Evolutionary conservation across 805 yeast species (phyloP).

Genomic region (Saccharomycopsis fodiens): DNA sequence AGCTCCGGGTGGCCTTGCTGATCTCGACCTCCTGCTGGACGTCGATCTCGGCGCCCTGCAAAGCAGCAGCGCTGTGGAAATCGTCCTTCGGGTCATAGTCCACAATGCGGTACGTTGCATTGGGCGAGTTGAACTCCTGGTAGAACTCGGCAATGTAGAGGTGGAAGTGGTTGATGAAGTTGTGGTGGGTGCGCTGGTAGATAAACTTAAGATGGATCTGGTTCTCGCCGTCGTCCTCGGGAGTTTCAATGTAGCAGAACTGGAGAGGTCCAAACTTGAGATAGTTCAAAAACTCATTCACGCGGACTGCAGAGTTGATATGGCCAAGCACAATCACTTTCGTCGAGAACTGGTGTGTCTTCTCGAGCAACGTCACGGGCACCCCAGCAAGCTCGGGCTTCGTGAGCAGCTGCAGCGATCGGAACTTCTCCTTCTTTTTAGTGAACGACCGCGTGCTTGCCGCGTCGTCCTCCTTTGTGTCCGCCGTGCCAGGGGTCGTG

Average conservation of each 20-base stretch:
- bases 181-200: constrained; percentile 16
- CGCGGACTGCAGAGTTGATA: constrained; percentile 9
- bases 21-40: constrained; percentile 14
- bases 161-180: constrained; percentile 17
- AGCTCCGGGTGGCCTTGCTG: constrained; percentile 17
- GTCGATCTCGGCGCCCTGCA: constrained; percentile 7
- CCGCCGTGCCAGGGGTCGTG: background rate
- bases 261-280: constrained; percentile 21
- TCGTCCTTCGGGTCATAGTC: constrained; percentile 12
- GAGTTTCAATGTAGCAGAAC: constrained; percentile 9
- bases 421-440: background rate
- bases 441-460: background rate
- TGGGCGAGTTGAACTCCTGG: constrained; percentile 17
- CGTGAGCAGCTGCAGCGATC: background rate
- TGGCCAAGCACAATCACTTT: constrained; percentile 16
- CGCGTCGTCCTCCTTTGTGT: background rate
- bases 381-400: constrained; percentile 2
- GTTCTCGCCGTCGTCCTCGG: constrained; percentile 4
- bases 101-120: constrained; percentile 13
- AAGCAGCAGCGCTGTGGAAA: constrained; percentile 5
- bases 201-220: constrained; percentile 18
- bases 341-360: constrained; percentile 4
- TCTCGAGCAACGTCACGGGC: constrained; percentile 1
- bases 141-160: constrained; percentile 16
- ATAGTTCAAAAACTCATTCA: constrained; percentile 18